Conservation (phyloP, 768 basidiomycete genomes). For the Hemileccinum rubropunctum region DNA sequence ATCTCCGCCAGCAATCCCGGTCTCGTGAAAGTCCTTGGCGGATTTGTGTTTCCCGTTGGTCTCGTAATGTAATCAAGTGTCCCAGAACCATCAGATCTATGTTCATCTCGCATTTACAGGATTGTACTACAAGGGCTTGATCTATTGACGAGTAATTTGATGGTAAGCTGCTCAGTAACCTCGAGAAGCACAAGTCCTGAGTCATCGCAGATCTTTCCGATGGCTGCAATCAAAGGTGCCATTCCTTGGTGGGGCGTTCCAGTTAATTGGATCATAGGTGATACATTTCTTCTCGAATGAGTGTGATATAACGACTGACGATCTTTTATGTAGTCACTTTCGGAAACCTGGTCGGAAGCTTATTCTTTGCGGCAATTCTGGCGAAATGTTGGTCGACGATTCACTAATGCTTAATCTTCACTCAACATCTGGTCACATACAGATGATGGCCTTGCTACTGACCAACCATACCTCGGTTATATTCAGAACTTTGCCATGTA, state of each 20-base stretch:
- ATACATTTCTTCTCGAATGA: constrained; percentile 7
- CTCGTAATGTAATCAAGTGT: constrained; percentile 60
- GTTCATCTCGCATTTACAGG: constrained; percentile 37
- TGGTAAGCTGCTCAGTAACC: constrained; percentile 41
- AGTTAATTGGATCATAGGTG: constrained; percentile 69
- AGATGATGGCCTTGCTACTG: constrained; percentile 62
- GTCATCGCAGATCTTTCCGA: constrained; percentile 56
- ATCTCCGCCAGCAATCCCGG: constrained; percentile 58
- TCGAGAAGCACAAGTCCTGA: background rate
- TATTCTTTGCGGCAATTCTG: constrained; percentile 67
- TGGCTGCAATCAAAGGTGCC: constrained; percentile 58
- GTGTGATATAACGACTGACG: background rate
- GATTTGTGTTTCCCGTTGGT: constrained; percentile 73
- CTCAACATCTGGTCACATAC: background rate
- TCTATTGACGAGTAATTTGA: constrained; percentile 73
- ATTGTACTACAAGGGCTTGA: constrained; percentile 71
- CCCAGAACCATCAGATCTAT: background rate
- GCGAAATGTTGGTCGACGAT: constrained; percentile 50
- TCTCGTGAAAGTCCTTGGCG: constrained; percentile 61
- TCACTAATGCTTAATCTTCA: background rate
- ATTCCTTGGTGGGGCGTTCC: constrained; percentile 71
- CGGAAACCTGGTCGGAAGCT: constrained; percentile 65
- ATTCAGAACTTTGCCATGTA: constrained; percentile 58
- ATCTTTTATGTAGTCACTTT: constrained; percentile 51
- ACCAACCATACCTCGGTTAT: constrained; percentile 54